phyloP scores from a whole-genome alignment of 306 rosid species.

The Prunus mume region DNA sequence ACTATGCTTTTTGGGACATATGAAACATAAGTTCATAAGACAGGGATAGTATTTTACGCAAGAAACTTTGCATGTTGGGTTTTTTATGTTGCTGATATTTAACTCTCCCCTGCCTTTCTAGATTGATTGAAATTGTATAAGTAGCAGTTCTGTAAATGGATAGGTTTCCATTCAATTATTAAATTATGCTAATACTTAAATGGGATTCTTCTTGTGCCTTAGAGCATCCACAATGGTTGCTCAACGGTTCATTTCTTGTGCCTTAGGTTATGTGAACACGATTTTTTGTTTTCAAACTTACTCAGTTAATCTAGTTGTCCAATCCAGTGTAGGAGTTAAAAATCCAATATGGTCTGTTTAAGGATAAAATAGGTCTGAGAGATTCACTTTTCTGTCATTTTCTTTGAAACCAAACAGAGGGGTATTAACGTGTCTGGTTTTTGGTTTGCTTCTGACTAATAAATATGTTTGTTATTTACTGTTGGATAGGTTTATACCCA shows the following conservation, averaged over 20 bases:
- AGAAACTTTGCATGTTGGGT: neutral
- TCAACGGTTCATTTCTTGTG: too few species aligned
- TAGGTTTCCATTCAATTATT: neutral
- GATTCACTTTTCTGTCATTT: neutral
- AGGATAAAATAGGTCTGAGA: neutral
- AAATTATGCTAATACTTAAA: neutral
- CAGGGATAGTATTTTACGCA: too few species aligned
- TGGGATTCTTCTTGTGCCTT: conserved; percentile 35
- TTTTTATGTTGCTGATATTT: neutral
- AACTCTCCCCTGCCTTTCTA: neutral
- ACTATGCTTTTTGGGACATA: too few species aligned
- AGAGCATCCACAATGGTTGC: conserved; percentile 8
- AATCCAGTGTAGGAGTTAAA: neutral
- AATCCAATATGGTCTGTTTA: neutral
- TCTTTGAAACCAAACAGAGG: neutral
- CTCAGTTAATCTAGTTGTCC: neutral
- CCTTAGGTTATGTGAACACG: conserved; percentile 19
- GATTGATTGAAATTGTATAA: neutral
- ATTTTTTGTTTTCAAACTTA: neutral
- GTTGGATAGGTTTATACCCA: conserved; percentile 19
- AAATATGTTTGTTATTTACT: neutral
- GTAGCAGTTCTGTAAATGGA: neutral
- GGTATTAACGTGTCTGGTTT: neutral
- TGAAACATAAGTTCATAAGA: too few species aligned
- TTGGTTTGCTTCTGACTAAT: neutral